Evolutionary conservation across 2,329 filamentous ascomycete species (phyloP), one percentile per base, ranked within the genome.

Genomic region (Penicillium frequentans): DNA sequence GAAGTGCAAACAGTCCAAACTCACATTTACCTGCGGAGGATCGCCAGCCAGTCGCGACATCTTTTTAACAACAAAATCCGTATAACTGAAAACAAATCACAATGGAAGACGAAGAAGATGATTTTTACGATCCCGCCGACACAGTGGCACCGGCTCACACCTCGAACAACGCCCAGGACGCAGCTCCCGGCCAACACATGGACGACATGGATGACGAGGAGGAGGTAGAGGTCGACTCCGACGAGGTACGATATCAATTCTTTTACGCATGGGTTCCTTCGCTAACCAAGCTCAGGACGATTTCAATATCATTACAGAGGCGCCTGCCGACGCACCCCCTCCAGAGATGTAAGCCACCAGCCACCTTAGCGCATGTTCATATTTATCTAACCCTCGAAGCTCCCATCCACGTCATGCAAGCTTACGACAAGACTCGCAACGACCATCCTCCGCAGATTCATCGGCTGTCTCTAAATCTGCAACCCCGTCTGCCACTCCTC

Each of bases 261-360:
- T 52, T 39, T 45, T 54, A 16, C 54, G 26, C 19, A 8, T 31
- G 43, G 19, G 19, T 19, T 11, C n/a, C 16, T 13, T 21, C 64
- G 48, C 67, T 65, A 53, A 46, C 10, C 6, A 11, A 21, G 3
- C 54, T 31, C 57, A 80, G 78, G 78, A 80, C 60, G 78, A 80
- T 43, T 78, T 80, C 60, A 78, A 80, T 62, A 80, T 80, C 55
- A 80, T 80, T 52, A 80, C 78, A 58, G 78, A 80, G 63, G 75
- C 74, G 31, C 75, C 77, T 37, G 70, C 77, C 27, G 77, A 77
- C 52, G 73, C 75, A 10, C 69, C 71, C 27, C 61, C 72, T 51
- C 64, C 72, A 56, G 73, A 73, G 64, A 67, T 68, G 73, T 77
- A 64, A 70, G 74, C 70, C 23, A 53, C 42, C 16, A 42, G 14